Base-by-base conservation (phyloP, 2,329 filamentous ascomycete genomes). In the Alternaria gaisen region DNA sequence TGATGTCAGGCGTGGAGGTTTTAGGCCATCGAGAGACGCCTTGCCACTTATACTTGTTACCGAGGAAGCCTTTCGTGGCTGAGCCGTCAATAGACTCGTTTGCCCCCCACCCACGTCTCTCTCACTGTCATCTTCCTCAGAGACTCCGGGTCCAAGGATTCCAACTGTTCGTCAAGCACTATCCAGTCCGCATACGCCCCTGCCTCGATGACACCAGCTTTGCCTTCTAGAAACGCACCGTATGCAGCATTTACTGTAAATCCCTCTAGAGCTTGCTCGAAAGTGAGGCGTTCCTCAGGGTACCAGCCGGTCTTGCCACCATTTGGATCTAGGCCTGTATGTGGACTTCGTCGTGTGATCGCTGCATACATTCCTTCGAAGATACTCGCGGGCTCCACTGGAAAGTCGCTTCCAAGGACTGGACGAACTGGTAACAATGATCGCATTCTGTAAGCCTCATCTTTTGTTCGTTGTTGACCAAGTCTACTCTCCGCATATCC, bases 321-420 rank as follows among this genome's bases (percentile, higher is more conserved):
- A 34, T 82, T 77, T 7, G 81, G 75, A 18, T 77, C 76, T 14
- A 77, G 69, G 2, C 77, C 77, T 14, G 77, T 79, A n/a, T 81
- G 81, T 1, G 89, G 89, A 61, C 80, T 87, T 42, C 83, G 84
- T 56, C 90, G 81, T 12, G 88, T 84, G 2, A 90, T 83, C 3
- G 90, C 90, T 4, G 89, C 89, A 67, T 90, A 91, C 40, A 91
- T 87, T 18, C 89, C 90, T 56, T 88, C 84, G 64, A 90, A 89
- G 2, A 89, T 87, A 67, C 87, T 85, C 0, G 88, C 85, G 3
- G 89, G 89, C 72, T 91, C 89, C 8, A 92, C 89, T 38, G 90
- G 90, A 67, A 91, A 91, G 69, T 91, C 90, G 50, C 87, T 90
- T 3, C 90, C 90, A 1, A 92, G 81, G 1, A 91, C 78, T 4